phyloP scores from a whole-genome alignment of 805 yeast genomes.

The Starmerella bacillaris region DNA sequence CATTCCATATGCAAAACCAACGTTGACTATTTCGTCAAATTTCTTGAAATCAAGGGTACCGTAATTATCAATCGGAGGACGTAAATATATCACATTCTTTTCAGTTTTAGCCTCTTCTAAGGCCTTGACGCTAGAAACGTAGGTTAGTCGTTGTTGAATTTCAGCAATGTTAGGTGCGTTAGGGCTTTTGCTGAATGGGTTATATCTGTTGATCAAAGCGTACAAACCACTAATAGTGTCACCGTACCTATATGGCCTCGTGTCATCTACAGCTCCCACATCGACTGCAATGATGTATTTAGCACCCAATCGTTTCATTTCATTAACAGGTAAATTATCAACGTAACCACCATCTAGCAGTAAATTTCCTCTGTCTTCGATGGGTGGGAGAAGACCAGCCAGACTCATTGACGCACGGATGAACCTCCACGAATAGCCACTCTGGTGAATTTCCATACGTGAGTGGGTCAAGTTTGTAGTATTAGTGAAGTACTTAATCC shows the following conservation, averaged over 20 bases:
- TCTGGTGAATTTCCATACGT: slow-evolving; percentile 80
- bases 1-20: slow-evolving; percentile 56
- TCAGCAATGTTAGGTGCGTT: slow-evolving; percentile 89
- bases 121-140: slow-evolving; percentile 89
- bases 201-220: slow-evolving; percentile 74
- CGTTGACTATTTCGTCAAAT: slow-evolving; percentile 73
- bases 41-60: slow-evolving; percentile 85
- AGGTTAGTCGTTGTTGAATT: slow-evolving; percentile 79
- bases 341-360: slow-evolving; percentile 89
- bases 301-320: slow-evolving; percentile 78
- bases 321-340: slow-evolving; percentile 80
- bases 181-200: slow-evolving; percentile 75
- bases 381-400: slow-evolving; percentile 75
- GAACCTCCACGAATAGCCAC: slow-evolving; percentile 90
- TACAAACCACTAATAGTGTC: slow-evolving; percentile 84
- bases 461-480: slow-evolving; percentile 92
- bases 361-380: slow-evolving; percentile 83
- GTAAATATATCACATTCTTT: slow-evolving; percentile 66
- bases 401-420: slow-evolving; percentile 91
- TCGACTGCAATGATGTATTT: slow-evolving; percentile 78
- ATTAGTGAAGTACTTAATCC: slow-evolving; percentile 77
- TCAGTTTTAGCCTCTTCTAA: slow-evolving; percentile 69
- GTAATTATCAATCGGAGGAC: slow-evolving; percentile 87
- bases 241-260: slow-evolving; percentile 78
- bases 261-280: slow-evolving; percentile 87